A percentile compares a stretch with the other conserved stretches of the same genome.
Conservation (phyloP, 129 eudicot genomes). For the Apium graveolens region DNA sequence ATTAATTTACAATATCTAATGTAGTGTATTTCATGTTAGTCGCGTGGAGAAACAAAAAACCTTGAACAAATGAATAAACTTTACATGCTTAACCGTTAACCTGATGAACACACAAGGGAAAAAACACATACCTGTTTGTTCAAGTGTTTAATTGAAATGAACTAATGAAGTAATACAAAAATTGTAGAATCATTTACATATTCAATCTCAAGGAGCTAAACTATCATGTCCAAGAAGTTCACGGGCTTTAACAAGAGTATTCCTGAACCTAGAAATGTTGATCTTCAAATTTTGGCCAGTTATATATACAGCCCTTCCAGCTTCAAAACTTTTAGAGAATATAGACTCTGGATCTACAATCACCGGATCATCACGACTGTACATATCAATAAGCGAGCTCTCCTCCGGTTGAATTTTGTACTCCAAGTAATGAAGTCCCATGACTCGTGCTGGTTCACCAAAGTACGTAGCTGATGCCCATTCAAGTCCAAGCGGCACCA, state of each 20-base stretch:
- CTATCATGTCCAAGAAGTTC: slow-evolving; percentile 19
- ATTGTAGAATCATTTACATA: background rate
- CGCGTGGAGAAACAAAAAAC: no score
- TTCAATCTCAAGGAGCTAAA: background rate
- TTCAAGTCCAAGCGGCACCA: slow-evolving; percentile 44
- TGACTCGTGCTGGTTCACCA: slow-evolving; percentile 37
- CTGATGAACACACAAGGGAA: no score
- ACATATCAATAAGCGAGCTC: slow-evolving; percentile 43
- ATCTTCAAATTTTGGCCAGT: slow-evolving; percentile 48
- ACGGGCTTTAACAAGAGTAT: slow-evolving; percentile 41
- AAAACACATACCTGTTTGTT: background rate
- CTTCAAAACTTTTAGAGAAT: slow-evolving; percentile 37
- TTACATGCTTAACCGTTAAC: no score
- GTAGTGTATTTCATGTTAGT: no score
- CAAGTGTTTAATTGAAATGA: background rate
- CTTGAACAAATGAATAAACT: no score
- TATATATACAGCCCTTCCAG: slow-evolving; percentile 38
- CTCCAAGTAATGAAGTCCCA: slow-evolving; percentile 57
- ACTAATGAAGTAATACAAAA: background rate
- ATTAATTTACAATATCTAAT: no score
- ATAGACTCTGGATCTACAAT: slow-evolving; percentile 40
- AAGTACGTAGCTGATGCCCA: slow-evolving; percentile 42
- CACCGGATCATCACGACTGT: slow-evolving; percentile 32
- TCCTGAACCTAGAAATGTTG: slow-evolving; percentile 37
- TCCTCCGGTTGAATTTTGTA: slow-evolving; percentile 60